phyloP scores from a whole-genome alignment of 2,329 filamentous ascomycete species.

The Coleophoma crateriformis region DNA sequence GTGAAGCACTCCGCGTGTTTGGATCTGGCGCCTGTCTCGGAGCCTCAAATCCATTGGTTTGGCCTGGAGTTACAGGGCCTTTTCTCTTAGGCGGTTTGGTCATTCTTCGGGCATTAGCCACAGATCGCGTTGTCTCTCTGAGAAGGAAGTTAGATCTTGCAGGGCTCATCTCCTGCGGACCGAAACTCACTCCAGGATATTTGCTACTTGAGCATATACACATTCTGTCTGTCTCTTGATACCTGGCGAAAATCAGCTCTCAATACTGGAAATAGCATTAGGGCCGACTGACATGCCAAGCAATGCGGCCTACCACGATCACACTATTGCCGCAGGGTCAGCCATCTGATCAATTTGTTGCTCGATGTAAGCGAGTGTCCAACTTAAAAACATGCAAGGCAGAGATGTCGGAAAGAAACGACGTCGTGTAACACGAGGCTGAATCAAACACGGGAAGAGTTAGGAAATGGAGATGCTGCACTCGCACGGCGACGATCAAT shows the following conservation, averaged over 20 bases:
- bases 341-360: too few species aligned
- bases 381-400: too few species aligned
- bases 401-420: too few species aligned
- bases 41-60: constrained; percentile 12
- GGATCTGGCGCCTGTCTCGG: constrained; percentile 16
- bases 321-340: constrained; percentile 43
- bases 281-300: constrained; percentile 49
- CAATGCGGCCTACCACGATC: constrained; percentile 68
- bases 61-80: constrained; percentile 4
- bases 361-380: too few species aligned
- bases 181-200: constrained; percentile 62
- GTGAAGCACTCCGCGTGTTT: constrained; percentile 16
- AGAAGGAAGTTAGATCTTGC: constrained; percentile 1
- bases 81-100: constrained; percentile 53
- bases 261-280: background rate
- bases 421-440: too few species aligned
- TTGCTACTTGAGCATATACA: constrained; percentile 70
- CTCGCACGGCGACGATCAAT: too few species aligned
- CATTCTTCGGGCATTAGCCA: constrained; percentile 48
- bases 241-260: constrained; percentile 32
- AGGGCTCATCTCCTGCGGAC: background rate
- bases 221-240: constrained; percentile 74
- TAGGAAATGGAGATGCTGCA: too few species aligned
- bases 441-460: too few species aligned
- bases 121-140: constrained; percentile 52